Conservation (phyloP, 228 moss, liverwort and hornwort species). For the Sphagnum fallax region DNA sequence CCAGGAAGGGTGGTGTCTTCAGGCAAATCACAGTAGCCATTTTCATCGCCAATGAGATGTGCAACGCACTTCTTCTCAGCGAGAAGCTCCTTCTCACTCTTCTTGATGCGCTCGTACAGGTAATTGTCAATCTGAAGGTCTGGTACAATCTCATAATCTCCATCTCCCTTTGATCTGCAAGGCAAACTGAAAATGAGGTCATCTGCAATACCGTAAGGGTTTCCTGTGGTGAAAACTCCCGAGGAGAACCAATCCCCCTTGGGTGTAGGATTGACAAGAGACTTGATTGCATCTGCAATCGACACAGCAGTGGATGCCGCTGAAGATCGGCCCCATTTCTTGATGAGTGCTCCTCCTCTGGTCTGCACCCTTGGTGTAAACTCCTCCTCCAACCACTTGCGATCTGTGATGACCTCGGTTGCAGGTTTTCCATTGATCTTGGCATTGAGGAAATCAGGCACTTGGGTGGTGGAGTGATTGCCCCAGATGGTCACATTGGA, state of each 20-base stretch:
- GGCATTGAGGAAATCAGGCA: constrained; percentile 92
- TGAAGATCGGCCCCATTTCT: constrained; percentile 94
- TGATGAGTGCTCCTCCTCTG: constrained; percentile 81
- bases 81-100: constrained; percentile 73
- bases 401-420: constrained; percentile 77
- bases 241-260: constrained; percentile 97
- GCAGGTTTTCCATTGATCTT: constrained; percentile 64
- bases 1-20: constrained; percentile 94
- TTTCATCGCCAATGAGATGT: constrained; percentile 75
- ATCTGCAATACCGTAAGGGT: constrained; percentile 79
- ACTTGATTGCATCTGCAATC: constrained; percentile 85
- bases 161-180: constrained; percentile 80
- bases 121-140: constrained; percentile 65
- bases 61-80: constrained; percentile 85
- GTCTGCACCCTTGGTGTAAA: constrained; percentile 89
- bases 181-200: constrained; percentile 94
- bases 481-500: constrained; percentile 97
- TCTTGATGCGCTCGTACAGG: constrained; percentile 64
- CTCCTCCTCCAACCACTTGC: constrained; percentile 84
- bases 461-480: constrained; percentile 94
- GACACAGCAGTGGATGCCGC: constrained; percentile 97
- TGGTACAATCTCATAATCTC: constrained; percentile 74
- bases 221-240: constrained; percentile 67
- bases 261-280: constrained; percentile 63
- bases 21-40: constrained; percentile 70